A percentile compares a stretch with the other conserved stretches of the same genome.
Conservation (phyloP, 2,329 filamentous ascomycete genomes). For the Fusarium beomiforme region DNA sequence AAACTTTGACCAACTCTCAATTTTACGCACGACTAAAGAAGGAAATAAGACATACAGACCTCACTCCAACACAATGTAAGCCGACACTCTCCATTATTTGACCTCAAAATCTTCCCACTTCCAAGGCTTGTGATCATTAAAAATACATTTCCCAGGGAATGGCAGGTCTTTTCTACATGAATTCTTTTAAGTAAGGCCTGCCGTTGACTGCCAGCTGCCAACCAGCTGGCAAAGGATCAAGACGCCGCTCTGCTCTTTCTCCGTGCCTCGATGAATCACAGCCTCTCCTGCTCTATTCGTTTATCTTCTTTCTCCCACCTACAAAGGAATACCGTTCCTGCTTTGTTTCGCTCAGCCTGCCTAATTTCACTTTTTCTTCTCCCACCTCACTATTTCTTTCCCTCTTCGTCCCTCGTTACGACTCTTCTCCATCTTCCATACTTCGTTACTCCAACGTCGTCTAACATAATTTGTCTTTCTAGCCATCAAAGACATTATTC, state of each 20-base stretch:
- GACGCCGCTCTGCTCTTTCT: neutral
- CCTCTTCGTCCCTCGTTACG: conserved; percentile 18
- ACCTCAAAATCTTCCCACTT: neutral
- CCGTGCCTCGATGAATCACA: conserved; percentile 31
- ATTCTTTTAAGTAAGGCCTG: conserved; percentile 8
- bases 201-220: conserved; percentile 21
- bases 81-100: neutral
- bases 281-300: neutral
- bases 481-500: conserved; percentile 15
- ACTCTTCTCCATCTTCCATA: conserved; percentile 9
- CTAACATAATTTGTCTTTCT: conserved; percentile 24
- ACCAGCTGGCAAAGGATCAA: conserved; percentile 13
- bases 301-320: neutral
- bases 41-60: neutral
- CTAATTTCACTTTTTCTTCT: neutral
- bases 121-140: neutral
- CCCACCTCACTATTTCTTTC: conserved; percentile 15
- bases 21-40: neutral
- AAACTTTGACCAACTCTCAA: neutral
- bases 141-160: neutral
- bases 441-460: conserved; percentile 21
- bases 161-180: too few relatives aligned
- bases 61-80: conserved; percentile 7
- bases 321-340: neutral
- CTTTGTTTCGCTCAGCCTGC: conserved; percentile 19